phyloP scores from a whole-genome alignment of 805 yeast species.

The Huiozyma sinensis region DNA sequence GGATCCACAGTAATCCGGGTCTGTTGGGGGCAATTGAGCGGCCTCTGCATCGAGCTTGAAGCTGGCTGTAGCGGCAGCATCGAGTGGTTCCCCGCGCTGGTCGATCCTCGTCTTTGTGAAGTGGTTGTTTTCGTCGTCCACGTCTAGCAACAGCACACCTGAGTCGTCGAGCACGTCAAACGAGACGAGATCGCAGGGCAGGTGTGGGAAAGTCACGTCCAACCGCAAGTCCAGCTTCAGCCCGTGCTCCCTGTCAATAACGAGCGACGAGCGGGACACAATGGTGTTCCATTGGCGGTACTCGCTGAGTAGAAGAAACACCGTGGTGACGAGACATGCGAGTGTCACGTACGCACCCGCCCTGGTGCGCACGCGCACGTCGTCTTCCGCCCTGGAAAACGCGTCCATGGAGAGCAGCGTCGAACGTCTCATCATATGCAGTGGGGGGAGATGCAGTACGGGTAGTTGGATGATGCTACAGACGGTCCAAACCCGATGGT shows the following conservation, averaged over 20 bases:
- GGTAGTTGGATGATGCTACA: too few relatives aligned
- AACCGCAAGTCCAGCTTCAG: slow-evolving; percentile 65
- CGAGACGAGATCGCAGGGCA: slow-evolving; percentile 77
- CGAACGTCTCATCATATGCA: slow-evolving; percentile 8
- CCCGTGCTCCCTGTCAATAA: slow-evolving; percentile 75
- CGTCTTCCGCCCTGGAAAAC: slow-evolving; percentile 88
- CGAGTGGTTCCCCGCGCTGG: slow-evolving; percentile 41
- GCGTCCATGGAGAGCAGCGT: slow-evolving; percentile 62
- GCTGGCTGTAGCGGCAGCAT: slow-evolving; percentile 18
- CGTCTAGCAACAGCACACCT: slow-evolving; percentile 72
- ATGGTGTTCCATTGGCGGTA: slow-evolving; percentile 62
- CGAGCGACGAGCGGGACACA: slow-evolving; percentile 67
- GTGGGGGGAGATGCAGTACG: too few relatives aligned
- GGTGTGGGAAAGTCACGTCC: slow-evolving; percentile 70
- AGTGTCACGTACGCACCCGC: slow-evolving; percentile 86
- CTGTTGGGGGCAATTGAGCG: slow-evolving; percentile 90
- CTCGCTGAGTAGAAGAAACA: slow-evolving; percentile 59
- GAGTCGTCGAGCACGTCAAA: slow-evolving; percentile 82
- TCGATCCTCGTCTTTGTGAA: slow-evolving; percentile 56
- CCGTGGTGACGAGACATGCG: slow-evolving; percentile 49
- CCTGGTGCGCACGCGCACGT: slow-evolving; percentile 76
- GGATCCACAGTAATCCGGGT: slow-evolving; percentile 60
- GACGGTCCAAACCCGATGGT: too few relatives aligned
- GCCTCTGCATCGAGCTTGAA: slow-evolving; percentile 39
- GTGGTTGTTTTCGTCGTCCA: slow-evolving; percentile 62